phyloP scores from a whole-genome alignment of 2,329 filamentous ascomycete species.

The Microthyrium microscopicum region DNA sequence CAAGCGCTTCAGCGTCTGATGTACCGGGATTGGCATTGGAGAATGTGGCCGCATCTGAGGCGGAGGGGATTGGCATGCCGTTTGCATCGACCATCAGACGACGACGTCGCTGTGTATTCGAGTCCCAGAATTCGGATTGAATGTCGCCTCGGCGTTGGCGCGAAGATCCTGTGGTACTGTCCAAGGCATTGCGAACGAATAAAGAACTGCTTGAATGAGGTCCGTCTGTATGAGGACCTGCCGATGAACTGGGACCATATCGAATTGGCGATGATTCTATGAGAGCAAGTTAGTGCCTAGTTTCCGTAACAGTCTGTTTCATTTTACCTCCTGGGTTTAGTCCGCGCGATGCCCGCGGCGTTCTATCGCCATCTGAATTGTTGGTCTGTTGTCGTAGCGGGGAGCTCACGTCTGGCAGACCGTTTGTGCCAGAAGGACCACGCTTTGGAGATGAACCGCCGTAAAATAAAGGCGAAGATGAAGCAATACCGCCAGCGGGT shows the following conservation, averaged over 20 bases:
- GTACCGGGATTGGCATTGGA: conserved; percentile 63
- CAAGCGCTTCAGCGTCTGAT: conserved; percentile 78
- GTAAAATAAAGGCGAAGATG: too few species aligned
- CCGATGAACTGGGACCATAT: conserved; percentile 76
- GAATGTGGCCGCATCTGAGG: conserved; percentile 45
- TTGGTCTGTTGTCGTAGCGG: conserved; percentile 25
- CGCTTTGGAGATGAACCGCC: too few species aligned
- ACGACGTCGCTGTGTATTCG: conserved; percentile 32
- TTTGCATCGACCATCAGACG: conserved; percentile 48
- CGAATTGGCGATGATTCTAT: conserved; percentile 82
- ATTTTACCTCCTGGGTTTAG: conserved; percentile 47
- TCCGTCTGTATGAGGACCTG: conserved; percentile 28
- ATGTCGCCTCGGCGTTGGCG: conserved; percentile 66
- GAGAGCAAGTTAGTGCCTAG: too few species aligned
- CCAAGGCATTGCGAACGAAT: conserved; percentile 54
- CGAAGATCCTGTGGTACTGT: conserved; percentile 34
- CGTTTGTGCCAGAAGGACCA: too few species aligned
- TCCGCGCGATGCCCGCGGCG: conserved; percentile 46
- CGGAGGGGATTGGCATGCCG: conserved; percentile 38
- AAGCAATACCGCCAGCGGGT: too few species aligned
- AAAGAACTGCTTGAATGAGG: conserved; percentile 61
- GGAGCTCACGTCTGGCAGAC: conserved; percentile 34
- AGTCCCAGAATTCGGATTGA: conserved; percentile 55
- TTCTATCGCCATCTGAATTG: conserved; percentile 45
- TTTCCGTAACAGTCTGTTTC: too few species aligned